These are phyloP conservation scores for Emiliania huxleyi DNA, from an alignment of 78 protist species.

Conservation along the genomic window DNA sequence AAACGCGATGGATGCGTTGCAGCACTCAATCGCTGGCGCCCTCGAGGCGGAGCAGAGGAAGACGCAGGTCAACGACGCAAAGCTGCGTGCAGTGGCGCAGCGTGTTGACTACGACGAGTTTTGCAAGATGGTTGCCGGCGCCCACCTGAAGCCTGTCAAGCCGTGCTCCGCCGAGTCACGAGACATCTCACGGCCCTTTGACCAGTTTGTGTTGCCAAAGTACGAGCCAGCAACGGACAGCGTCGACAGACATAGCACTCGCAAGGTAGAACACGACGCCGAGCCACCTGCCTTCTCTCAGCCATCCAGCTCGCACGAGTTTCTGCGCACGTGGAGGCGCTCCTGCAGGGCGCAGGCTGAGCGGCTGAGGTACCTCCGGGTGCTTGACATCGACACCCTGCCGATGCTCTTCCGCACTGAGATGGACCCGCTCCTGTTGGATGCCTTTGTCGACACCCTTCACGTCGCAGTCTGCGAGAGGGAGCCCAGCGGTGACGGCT, in stretches of 20 bases:
- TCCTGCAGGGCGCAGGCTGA: background rate
- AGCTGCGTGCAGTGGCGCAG: constrained; percentile 14
- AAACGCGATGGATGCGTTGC: background rate
- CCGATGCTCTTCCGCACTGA: background rate
- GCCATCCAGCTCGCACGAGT: background rate
- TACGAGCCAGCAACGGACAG: background rate
- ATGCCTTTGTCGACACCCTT: background rate
- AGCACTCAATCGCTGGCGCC: background rate
- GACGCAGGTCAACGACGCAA: constrained; percentile 1
- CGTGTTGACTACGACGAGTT: constrained; percentile 6
- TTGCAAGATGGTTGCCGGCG: background rate
- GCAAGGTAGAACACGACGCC: too few relatives aligned
- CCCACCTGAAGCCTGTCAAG: constrained; percentile 16
- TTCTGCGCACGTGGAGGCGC: background rate
- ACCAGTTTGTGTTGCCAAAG: background rate
- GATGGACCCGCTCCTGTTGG: background rate
- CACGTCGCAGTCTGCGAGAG: background rate
- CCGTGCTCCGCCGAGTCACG: background rate
- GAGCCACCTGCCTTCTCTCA: background rate
- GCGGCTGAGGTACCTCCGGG: background rate
- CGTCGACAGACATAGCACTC: too few relatives aligned
- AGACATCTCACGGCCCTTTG: background rate
- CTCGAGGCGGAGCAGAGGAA: background rate
- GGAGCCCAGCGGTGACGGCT: background rate
- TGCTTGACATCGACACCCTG: background rate